Base-by-base conservation (phyloP, 257 asterid species). In the Solanum arcanum region DNA sequence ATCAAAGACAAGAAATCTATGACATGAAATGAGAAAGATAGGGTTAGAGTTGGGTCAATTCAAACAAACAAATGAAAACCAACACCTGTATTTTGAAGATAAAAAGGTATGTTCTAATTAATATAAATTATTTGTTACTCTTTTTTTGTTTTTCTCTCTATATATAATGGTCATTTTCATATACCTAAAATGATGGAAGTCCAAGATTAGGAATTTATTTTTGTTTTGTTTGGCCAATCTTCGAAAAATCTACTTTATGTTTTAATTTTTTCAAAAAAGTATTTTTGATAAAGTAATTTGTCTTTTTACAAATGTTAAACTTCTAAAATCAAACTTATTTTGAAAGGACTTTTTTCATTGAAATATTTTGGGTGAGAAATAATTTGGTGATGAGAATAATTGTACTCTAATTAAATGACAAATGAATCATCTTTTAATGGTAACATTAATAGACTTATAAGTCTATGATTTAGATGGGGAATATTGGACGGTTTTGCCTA, bases 141-240 rank as follows among this genome's bases (percentile, higher is more conserved):
- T 42, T 41, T 2, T 39, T 1, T 14, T 13, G 12, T 6, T 1
- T 1, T 1, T 1, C 37, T 35, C 7, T 1, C 0, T 3, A 18
- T 44, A 5, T 25, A 44, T 27, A 25, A 77, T 7, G 25, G 83
- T 44, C 83, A 77, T 25, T 77, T 76, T 77, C 83, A 77, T 42
- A 77, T 68, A 68, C 62, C 33, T 77, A 44, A n/a, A 44, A 42
- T 76, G 59, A 76, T 41, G 83, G 37, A 75, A 41, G 64, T 78
- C n/a, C 9, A 44, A 13, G n/a, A 76, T 44, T 15, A 14, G 13
- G 15, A 42, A 68, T 27, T 27, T 68, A 27, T 68, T 68, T 68
- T 68, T 68, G 39, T 66, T 27, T 5, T 66, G 33, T n/a, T 64
- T 64, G 4, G 9, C 13, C 72, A 5, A 11, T 6, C 0, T 21